These are phyloP conservation scores for Alectoria sarmentosa DNA, from an alignment of 495 filamentous ascomycete genomes.

Conservation along the genomic window DNA sequence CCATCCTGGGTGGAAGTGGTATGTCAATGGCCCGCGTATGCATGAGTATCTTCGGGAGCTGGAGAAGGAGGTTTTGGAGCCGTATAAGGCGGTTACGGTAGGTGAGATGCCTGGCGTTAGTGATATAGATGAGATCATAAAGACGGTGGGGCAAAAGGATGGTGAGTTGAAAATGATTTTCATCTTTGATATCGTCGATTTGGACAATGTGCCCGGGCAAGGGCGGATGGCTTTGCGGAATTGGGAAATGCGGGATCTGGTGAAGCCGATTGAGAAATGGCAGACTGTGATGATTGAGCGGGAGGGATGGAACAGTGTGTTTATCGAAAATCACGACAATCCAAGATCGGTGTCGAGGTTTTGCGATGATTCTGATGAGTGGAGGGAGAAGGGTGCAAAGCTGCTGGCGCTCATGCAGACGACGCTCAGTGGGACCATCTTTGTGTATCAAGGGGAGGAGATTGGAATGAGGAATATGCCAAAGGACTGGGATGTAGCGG, in stretches of 20 bases:
- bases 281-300: slow-evolving; percentile 48
- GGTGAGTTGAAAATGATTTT: slow-evolving; percentile 57
- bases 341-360: slow-evolving; percentile 43
- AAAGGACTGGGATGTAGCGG: slow-evolving; percentile 35
- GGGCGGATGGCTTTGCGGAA: slow-evolving; percentile 31
- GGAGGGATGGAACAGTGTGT: slow-evolving; percentile 56
- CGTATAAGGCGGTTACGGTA: slow-evolving; percentile 55
- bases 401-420: slow-evolving; percentile 46
- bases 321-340: slow-evolving; percentile 48
- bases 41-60: slow-evolving; percentile 58
- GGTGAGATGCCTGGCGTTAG: slow-evolving; percentile 57
- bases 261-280: slow-evolving; percentile 44
- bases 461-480: slow-evolving; percentile 51
- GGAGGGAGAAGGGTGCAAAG: slow-evolving; percentile 42
- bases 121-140: slow-evolving; percentile 44
- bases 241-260: slow-evolving; percentile 41
- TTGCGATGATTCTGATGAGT: slow-evolving; percentile 39
- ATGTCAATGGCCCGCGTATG: slow-evolving; percentile 52
- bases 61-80: slow-evolving; percentile 45
- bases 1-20: slow-evolving; percentile 45
- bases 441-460: slow-evolving; percentile 52
- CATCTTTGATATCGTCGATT: slow-evolving; percentile 50
- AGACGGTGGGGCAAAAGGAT: slow-evolving; percentile 39
- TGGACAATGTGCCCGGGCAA: slow-evolving; percentile 38
- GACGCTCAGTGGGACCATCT: slow-evolving; percentile 45